Conservation (phyloP, 1,284 basidiomycete species). For the Pterulicium gracile region DNA sequence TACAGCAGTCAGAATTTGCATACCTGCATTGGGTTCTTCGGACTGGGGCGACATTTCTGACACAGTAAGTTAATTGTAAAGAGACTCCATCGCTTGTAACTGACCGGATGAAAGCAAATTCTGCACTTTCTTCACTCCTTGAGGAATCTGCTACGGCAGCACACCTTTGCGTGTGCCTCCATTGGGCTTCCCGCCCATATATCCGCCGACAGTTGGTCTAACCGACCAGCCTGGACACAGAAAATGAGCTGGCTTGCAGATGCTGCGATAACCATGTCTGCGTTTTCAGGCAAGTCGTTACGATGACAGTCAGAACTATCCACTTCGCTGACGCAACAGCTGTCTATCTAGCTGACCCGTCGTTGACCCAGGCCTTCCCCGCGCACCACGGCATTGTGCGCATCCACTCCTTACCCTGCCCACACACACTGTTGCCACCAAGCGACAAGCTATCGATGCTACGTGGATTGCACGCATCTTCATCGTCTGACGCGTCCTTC, state of each 20-base stretch:
- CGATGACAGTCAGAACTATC: constrained; percentile 4
- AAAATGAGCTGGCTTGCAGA: constrained; percentile 77
- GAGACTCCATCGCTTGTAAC: constrained; percentile 7
- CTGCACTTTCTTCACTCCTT: constrained; percentile 61
- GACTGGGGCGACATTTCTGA: constrained; percentile 56
- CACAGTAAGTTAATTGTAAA: constrained; percentile 30
- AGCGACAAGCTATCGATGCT: constrained; percentile 71
- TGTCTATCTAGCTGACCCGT: constrained; percentile 45
- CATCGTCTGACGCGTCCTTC: constrained; percentile 34
- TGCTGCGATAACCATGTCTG: constrained; percentile 61
- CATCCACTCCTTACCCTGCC: constrained; percentile 62
- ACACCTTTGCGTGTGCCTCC: constrained; percentile 52
- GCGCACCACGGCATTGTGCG: constrained; percentile 77
- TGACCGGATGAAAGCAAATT: constrained; percentile 39
- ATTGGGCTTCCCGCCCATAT: constrained; percentile 56
- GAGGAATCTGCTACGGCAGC: constrained; percentile 45
- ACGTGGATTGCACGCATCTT: constrained; percentile 46
- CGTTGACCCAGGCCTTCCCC: constrained; percentile 59
- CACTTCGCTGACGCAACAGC: constrained; percentile 9
- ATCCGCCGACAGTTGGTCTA: constrained; percentile 41
- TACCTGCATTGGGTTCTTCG: constrained; percentile 55
- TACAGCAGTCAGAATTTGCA: constrained; percentile 1
- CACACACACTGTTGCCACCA: constrained; percentile 57
- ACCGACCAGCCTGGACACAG: constrained; percentile 56
- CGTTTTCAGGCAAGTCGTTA: constrained; percentile 67